Evolutionary conservation across 768 basidiomycete genomes (phyloP).

Genomic region (Coprinopsis marcescibilis): DNA sequence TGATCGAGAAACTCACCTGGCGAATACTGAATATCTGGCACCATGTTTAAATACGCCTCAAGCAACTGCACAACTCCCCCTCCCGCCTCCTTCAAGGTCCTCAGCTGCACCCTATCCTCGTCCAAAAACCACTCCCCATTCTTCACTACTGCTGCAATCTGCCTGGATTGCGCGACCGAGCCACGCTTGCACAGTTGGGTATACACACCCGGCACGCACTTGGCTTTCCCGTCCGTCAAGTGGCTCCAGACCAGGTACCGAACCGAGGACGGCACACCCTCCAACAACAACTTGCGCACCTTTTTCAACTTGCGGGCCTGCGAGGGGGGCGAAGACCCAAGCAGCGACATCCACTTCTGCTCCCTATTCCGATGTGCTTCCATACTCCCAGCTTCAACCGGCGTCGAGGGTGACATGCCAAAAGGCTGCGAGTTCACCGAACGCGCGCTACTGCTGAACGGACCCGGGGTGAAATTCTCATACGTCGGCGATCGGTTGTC

Average conservation of each 20-base stretch:
- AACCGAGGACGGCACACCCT: conserved; percentile 27
- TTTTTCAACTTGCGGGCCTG: conserved; percentile 78
- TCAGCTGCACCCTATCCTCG: conserved; percentile 49
- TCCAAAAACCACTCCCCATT: conserved; percentile 35
- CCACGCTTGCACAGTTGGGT: conserved; percentile 32
- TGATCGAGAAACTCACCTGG: conserved; percentile 37
- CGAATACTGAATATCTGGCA: conserved; percentile 71
- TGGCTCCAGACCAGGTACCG: conserved; percentile 79
- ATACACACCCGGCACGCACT: conserved; percentile 17
- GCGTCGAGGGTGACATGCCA: conserved; percentile 8
- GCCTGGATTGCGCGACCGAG: conserved; percentile 38
- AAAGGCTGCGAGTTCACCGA: conserved; percentile 4
- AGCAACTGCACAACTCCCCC: conserved; percentile 52
- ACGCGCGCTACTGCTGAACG: conserved; percentile 1
- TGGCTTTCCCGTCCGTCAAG: conserved; percentile 2
- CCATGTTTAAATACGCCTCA: conserved; percentile 80
- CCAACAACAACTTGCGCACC: conserved; percentile 62
- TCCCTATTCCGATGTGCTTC: conserved; percentile 75
- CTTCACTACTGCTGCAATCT: conserved; percentile 57
- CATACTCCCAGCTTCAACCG: conserved; percentile 33
- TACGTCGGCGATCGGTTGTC: conserved; percentile 21
- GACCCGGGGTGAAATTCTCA: neutral
- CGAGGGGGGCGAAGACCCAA: conserved; percentile 50
- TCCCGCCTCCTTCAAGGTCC: conserved; percentile 50
- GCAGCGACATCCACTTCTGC: conserved; percentile 64